These are phyloP conservation scores for Pterothamnion heteromorphum DNA, from an alignment of 31 red algal species.

Conservation along the genomic window DNA sequence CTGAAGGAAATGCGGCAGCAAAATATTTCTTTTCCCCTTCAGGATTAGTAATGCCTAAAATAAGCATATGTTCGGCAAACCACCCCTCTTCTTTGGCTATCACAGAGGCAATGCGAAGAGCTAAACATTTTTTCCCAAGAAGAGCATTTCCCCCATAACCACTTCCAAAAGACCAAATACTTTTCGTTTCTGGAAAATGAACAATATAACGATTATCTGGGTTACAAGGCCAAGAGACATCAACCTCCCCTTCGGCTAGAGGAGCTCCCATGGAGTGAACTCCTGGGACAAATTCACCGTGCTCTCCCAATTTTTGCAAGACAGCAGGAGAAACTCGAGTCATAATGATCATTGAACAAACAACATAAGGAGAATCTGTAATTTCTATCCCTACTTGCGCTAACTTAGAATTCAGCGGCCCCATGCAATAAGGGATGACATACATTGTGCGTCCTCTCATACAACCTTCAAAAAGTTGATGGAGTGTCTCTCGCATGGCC, in stretches of 20 bases:
- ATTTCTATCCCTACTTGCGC: background rate
- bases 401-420: background rate
- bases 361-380: background rate
- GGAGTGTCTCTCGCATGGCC: background rate
- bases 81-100: background rate
- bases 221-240: slow-evolving; percentile 11
- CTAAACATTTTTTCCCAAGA: slow-evolving; percentile 6
- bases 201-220: background rate
- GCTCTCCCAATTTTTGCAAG: background rate
- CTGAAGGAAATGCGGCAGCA: background rate
- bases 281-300: background rate
- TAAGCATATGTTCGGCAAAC: background rate
- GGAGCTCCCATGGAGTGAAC: slow-evolving; percentile 7
- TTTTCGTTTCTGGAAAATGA: background rate
- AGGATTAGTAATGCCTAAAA: background rate
- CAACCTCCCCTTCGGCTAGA: background rate
- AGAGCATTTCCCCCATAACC: slow-evolving; percentile 9
- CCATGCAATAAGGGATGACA: background rate
- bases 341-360: background rate
- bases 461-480: background rate
- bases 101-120: background rate
- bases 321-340: background rate
- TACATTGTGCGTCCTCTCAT: slow-evolving; percentile 11
- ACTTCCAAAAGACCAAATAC: background rate
- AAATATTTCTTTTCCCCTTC: background rate